These are phyloP conservation scores for Penicillium cinerascens DNA, from an alignment of 495 filamentous ascomycete species.

Conservation along the genomic window DNA sequence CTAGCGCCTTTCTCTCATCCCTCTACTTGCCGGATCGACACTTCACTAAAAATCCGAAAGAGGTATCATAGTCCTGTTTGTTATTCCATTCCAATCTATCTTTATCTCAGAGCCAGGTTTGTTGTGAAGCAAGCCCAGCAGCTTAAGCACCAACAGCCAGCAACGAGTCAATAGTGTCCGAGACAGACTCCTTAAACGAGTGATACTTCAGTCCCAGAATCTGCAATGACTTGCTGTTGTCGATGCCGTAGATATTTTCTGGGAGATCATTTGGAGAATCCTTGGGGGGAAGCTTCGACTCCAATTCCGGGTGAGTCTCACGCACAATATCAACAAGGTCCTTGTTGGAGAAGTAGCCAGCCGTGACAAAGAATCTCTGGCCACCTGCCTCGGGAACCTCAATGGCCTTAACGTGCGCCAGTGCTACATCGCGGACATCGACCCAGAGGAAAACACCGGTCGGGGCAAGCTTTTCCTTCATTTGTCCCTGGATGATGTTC, in stretches of 20 bases:
- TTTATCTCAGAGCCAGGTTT: background rate
- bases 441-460: constrained; percentile 58
- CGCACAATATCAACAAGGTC: constrained; percentile 60
- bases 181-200: constrained; percentile 51
- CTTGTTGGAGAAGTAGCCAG: constrained; percentile 63
- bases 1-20: too few species aligned
- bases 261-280: constrained; percentile 40
- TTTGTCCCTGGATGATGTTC: constrained; percentile 58
- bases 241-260: constrained; percentile 39
- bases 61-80: too few species aligned
- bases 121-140: background rate
- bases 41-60: too few species aligned
- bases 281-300: constrained; percentile 54
- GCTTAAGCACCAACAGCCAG: constrained; percentile 41
- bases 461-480: constrained; percentile 58
- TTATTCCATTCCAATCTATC: background rate
- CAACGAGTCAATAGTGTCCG: constrained; percentile 54
- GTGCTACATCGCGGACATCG: constrained; percentile 68
- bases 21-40: background rate
- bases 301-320: constrained; percentile 63
- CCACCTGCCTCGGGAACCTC: constrained; percentile 62
- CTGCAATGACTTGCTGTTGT: constrained; percentile 53
- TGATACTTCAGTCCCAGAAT: constrained; percentile 58
- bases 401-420: constrained; percentile 68
- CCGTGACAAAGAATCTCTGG: constrained; percentile 67